Evolutionary conservation across 1,139 yeast genomes (phyloP).

Genomic region (Zygoascus hellenicus): DNA sequence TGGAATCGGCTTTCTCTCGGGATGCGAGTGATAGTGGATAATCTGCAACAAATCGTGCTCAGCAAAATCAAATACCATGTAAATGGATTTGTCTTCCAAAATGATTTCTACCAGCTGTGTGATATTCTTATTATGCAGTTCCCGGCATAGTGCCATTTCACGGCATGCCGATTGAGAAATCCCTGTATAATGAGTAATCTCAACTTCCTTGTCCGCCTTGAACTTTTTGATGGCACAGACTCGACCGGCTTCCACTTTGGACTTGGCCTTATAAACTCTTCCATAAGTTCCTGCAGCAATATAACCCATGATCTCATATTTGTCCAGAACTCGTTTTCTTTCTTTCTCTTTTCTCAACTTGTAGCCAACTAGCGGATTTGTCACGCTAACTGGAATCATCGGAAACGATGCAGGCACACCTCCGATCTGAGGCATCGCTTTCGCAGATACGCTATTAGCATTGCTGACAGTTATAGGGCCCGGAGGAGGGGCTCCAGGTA

Average conservation of each 20-base stretch:
- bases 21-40: slow-evolving; percentile 89
- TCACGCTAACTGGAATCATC: slow-evolving; percentile 23
- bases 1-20: slow-evolving; percentile 74
- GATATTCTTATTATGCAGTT: slow-evolving; percentile 71
- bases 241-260: slow-evolving; percentile 25
- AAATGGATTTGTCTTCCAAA: slow-evolving; percentile 84
- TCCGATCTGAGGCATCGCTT: neutral
- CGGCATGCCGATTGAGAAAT: slow-evolving; percentile 94
- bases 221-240: slow-evolving; percentile 84
- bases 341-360: slow-evolving; percentile 57
- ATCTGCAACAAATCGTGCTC: slow-evolving; percentile 93
- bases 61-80: slow-evolving; percentile 92
- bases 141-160: slow-evolving; percentile 93
- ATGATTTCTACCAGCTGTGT: slow-evolving; percentile 77
- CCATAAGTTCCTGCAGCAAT: slow-evolving; percentile 99
- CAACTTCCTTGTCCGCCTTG: slow-evolving; percentile 91
- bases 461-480: neutral
- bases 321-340: slow-evolving; percentile 66
- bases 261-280: slow-evolving; percentile 81
- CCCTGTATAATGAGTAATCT: slow-evolving; percentile 84
- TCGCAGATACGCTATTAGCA: neutral
- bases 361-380: slow-evolving; percentile 34
- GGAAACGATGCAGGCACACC: slow-evolving; percentile 46
- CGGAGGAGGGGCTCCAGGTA: slow-evolving; percentile 3
- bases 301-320: slow-evolving; percentile 85